Base-by-base conservation (phyloP, 2,329 filamentous ascomycete genomes). In the Diaporthe citri region DNA sequence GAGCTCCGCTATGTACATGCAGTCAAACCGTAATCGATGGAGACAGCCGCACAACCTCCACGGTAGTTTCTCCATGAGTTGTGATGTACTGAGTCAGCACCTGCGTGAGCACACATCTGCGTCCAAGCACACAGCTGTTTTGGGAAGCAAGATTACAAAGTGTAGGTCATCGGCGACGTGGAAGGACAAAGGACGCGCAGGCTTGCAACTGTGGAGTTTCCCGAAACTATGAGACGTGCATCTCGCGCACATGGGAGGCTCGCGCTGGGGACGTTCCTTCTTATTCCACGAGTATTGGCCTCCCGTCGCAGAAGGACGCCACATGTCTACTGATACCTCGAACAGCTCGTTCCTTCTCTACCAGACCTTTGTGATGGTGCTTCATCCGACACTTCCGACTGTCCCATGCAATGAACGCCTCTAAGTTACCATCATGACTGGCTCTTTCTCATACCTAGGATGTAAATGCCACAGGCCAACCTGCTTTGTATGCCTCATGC, bases 81-180 rank as follows among this genome's bases (percentile, higher is more conserved):
- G 46, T 41, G 34, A 55, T 55, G 34, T 1, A 28, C n/a, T 55
- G 64, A 69, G 34, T 69, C 64, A 69, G 64, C 64, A 41, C 46
- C 34, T 22, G 64, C 48, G 10, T 48, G 22, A 12, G 46, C 64
- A 69, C 34, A 31, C 13, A 0, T 52, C 62, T 36, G 28, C 31
- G 46, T 28, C 25, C 28, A 51, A 25, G 28, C 46, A 67, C 46
- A 22, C 4, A 20, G 31, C 62, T 52, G 46, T 28, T 55, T 41
- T 28, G n/a, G 64, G 46, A 55, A 41, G 0, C 1, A 69, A 55
- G 48, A 55, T 69, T 39, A 20, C 64, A 69, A 41, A 41, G 12
- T 43, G 5, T 20, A 43, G 39, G 15, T 31, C 39, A 48, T 46
- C 60, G 36, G 36, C 2, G 17, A 22, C 7, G 34, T 9, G 15